Evolutionary conservation across 1,284 basidiomycete species (phyloP).

Genomic region (Fomitopsis betulina): DNA sequence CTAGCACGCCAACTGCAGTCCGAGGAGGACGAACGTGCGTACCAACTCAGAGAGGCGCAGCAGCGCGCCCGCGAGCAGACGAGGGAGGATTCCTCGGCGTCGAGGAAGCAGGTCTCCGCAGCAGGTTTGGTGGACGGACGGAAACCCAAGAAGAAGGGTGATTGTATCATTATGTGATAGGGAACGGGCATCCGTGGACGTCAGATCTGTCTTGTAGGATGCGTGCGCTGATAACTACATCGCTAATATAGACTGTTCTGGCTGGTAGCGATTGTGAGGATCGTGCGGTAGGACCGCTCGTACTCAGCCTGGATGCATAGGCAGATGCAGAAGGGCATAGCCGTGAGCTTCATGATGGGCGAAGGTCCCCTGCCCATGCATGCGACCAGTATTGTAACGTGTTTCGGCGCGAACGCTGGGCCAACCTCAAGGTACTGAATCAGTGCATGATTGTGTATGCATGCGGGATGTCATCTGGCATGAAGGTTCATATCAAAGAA

Average conservation of each 20-base stretch:
- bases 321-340: too few relatives aligned
- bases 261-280: too few relatives aligned
- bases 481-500: too few relatives aligned
- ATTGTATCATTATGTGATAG: conserved; percentile 61
- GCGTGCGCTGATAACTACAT: background rate
- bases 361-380: too few relatives aligned
- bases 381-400: too few relatives aligned
- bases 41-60: conserved; percentile 31
- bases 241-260: background rate
- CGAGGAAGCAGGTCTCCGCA: conserved; percentile 9
- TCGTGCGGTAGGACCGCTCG: too few relatives aligned
- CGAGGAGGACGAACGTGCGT: conserved; percentile 61
- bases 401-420: too few relatives aligned
- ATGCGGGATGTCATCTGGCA: too few relatives aligned
- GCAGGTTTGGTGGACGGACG: conserved; percentile 21
- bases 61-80: conserved; percentile 29
- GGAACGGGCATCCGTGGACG: background rate
- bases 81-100: conserved; percentile 23
- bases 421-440: too few relatives aligned
- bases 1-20: conserved; percentile 70
- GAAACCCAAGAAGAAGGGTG: conserved; percentile 38
- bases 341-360: too few relatives aligned
- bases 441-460: too few relatives aligned
- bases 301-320: too few relatives aligned
- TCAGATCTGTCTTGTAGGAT: background rate